Conservation (phyloP, 2,329 filamentous ascomycete species). For the Fusarium euwallaceae region DNA sequence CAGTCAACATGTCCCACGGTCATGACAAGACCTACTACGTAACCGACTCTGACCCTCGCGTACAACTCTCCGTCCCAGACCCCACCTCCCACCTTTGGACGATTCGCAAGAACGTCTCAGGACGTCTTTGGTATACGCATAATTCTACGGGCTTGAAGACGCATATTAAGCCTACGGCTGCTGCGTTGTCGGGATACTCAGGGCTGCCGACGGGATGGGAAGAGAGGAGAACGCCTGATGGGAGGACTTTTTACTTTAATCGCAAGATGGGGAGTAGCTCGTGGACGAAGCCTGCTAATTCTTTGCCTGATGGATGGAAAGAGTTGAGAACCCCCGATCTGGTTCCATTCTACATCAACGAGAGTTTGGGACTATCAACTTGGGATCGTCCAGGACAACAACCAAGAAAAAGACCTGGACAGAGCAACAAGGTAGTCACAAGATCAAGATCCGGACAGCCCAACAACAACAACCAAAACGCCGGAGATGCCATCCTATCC, state of each 20-base stretch:
- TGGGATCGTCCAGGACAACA: conserved; percentile 49
- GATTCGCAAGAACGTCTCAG: conserved; percentile 44
- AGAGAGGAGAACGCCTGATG: conserved; percentile 42
- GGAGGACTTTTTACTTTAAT: conserved; percentile 44
- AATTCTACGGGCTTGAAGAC: conserved; percentile 44
- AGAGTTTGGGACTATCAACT: conserved; percentile 40
- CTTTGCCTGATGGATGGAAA: conserved; percentile 44
- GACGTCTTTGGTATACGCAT: conserved; percentile 46
- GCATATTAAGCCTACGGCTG: conserved; percentile 40
- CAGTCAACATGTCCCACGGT: conserved; percentile 37
- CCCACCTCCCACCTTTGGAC: conserved; percentile 42
- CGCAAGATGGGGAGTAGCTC: conserved; percentile 34
- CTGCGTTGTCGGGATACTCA: conserved; percentile 9
- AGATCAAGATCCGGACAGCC: conserved; percentile 25
- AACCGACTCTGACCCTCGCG: conserved; percentile 43
- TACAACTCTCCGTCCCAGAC: conserved; percentile 32
- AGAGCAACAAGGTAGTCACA: conserved; percentile 3
- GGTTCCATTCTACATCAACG: conserved; percentile 45
- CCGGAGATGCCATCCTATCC: conserved; percentile 22
- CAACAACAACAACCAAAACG: background rate
- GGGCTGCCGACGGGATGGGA: conserved; percentile 43
- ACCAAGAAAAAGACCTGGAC: conserved; percentile 26
- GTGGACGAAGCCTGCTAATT: conserved; percentile 42
- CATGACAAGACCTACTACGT: conserved; percentile 46
- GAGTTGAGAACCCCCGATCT: conserved; percentile 45